Evolutionary conservation across 768 basidiomycete genomes (phyloP), one percentile per base, ranked within the genome.

Genomic region (Psilocybe azurescens): DNA sequence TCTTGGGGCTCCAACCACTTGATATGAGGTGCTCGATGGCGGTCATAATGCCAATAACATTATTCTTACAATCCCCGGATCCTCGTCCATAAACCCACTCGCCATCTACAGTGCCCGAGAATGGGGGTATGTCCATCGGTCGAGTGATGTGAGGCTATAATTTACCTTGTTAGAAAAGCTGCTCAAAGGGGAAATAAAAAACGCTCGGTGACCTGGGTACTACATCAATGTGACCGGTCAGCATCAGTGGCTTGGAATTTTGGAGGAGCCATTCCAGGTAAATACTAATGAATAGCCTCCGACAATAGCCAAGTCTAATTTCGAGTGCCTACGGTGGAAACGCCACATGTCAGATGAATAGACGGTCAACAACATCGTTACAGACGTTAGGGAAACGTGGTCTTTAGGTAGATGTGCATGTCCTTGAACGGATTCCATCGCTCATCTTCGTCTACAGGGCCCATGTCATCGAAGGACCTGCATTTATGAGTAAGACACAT

Each of bases 391-490:
- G 74, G 74, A 58, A 72, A 75, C 3, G 72, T 72, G 5, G 54
- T 51, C 28, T 62, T 56, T 13, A 75, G 65, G 50, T 74, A 75
- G 18, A 44, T 16, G 32, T 73, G 72, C 63, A 75, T 66, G 24
- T 66, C 63, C 18, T 53, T 62, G 60, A 75, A 74, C 5, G 69
- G 69, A 9, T 59, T 59, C 73, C 73, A 75, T 3, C 71, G 67
- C 47, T 58, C 56, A 58, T 75, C 73, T 49, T 70, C 62, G 11
- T 67, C 65, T 6, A 68, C 60, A 8, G 71, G 69, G 8, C 71
- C 73, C 71, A 73, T 74, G 53, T 73, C 70, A 61, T 74, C 73
- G 56, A 72, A 75, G 2, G 73, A 67, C 73, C 73, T 73, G 32
- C 5, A 29, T 18, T 48, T 1, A 29, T 58, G 7, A 32, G n/a